Conservation (phyloP, 352 stramenopile genomes). For the Phytophthora pini region DNA sequence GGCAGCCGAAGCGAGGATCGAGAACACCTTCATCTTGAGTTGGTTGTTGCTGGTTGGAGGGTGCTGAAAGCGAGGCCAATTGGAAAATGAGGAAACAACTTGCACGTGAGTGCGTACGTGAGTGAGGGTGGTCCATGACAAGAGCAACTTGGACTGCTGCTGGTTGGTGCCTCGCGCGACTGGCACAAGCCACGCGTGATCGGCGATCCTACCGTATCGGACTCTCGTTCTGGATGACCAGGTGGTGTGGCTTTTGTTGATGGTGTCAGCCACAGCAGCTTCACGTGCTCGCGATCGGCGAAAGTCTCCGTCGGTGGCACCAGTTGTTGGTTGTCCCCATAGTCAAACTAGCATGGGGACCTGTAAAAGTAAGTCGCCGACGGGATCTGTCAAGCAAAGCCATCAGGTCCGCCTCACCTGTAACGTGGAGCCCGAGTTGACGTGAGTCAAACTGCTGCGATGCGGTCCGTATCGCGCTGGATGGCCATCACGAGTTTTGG, state of each 20-base stretch:
- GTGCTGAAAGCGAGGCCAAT: conserved; percentile 15
- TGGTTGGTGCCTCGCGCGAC: background rate
- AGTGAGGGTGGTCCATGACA: no score
- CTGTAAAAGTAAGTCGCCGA: conserved; percentile 26
- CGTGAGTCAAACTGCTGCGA: conserved; percentile 10
- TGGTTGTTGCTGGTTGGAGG: background rate
- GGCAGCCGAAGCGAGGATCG: conserved; percentile 11
- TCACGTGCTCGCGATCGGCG: conserved; percentile 9
- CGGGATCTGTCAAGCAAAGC: conserved; percentile 23
- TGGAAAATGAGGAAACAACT: conserved; percentile 12
- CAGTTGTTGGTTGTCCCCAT: conserved; percentile 2
- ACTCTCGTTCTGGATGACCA: conserved; percentile 9
- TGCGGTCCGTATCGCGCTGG: background rate
- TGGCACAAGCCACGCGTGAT: conserved; percentile 13
- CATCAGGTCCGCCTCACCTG: conserved; percentile 21
- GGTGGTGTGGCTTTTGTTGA: conserved; percentile 19
- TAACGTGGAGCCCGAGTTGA: conserved; percentile 11
- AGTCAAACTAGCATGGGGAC: conserved; percentile 1
- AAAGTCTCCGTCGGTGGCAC: conserved; percentile 5
- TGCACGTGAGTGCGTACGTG: no score
- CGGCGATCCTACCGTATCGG: conserved; percentile 12
- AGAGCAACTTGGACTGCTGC: no score
- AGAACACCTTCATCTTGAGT: conserved; percentile 22
- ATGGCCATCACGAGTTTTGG: background rate
- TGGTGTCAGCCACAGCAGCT: conserved; percentile 1